These are phyloP conservation scores for Apiotrichum brassicae DNA, from an alignment of 1,284 basidiomycete genomes.

Conservation along the genomic window DNA sequence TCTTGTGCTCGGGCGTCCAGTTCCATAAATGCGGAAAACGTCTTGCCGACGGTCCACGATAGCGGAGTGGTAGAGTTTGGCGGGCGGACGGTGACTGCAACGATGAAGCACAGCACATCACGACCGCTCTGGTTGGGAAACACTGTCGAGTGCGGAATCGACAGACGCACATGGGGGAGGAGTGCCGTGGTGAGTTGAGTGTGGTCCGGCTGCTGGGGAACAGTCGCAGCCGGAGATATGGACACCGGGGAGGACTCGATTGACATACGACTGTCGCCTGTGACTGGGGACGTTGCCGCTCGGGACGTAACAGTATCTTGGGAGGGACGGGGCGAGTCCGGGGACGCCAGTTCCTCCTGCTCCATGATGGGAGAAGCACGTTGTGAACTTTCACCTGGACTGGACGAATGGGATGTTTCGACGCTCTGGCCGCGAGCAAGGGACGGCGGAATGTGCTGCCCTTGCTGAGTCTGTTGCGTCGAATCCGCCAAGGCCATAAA, in stretches of 20 bases:
- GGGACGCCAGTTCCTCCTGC: slow-evolving; percentile 8
- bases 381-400: slow-evolving; percentile 8
- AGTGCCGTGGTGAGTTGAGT: slow-evolving; percentile 28
- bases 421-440: not conserved
- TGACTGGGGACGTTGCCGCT: slow-evolving; percentile 4
- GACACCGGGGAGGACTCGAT: slow-evolving; percentile 6
- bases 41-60: slow-evolving; percentile 86
- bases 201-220: slow-evolving; percentile 17
- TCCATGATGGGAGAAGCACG: slow-evolving; percentile 14
- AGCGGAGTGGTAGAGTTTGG: slow-evolving; percentile 47
- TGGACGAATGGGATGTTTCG: not conserved
- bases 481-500: slow-evolving; percentile 39
- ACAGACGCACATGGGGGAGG: slow-evolving; percentile 38
- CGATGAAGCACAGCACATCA: slow-evolving; percentile 45
- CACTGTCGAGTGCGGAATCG: slow-evolving; percentile 42
- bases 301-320: slow-evolving; percentile 21
- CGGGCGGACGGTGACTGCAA: slow-evolving; percentile 37
- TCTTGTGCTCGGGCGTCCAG: slow-evolving; percentile 61
- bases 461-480: slow-evolving; percentile 14
- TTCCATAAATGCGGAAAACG: slow-evolving; percentile 81
- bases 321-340: slow-evolving; percentile 16
- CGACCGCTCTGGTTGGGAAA: slow-evolving; percentile 40
- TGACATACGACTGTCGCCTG: slow-evolving; percentile 2
- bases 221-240: not conserved
- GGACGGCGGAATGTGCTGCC: not conserved